Evolutionary conservation across 495 filamentous ascomycete genomes (phyloP).

Genomic region (Neurospora sp.): DNA sequence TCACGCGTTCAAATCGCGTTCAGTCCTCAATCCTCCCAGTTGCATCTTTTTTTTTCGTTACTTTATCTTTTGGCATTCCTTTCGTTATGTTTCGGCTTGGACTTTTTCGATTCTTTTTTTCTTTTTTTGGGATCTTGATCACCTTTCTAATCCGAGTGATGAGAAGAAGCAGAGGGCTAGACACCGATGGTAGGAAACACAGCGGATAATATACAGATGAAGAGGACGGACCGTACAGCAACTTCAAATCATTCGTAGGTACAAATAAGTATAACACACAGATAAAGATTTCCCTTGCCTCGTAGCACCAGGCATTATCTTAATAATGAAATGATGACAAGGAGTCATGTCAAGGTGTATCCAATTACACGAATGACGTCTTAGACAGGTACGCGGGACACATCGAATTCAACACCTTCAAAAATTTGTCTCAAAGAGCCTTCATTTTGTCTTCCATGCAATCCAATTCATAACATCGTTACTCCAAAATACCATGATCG

Average conservation of each 20-base stretch:
- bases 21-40: not conserved
- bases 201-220: too few species aligned
- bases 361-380: not conserved
- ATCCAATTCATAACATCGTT: not conserved
- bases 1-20: not conserved
- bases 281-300: not conserved
- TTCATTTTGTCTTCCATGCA: not conserved
- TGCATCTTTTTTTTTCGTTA: not conserved
- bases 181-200: too few species aligned
- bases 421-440: not conserved
- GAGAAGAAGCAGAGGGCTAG: too few species aligned
- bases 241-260: not conserved
- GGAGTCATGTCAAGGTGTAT: not conserved
- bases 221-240: too few species aligned
- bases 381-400: not conserved
- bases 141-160: too few species aligned
- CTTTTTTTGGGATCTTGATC: not conserved
- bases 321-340: too few species aligned
- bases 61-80: not conserved
- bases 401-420: not conserved
- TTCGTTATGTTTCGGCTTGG: not conserved
- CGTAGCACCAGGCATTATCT: not conserved
- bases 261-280: not conserved
- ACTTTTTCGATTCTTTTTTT: not conserved
- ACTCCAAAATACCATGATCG: not conserved